phyloP scores from a whole-genome alignment of 2,329 filamentous ascomycete genomes.

The Epichloe baconii region DNA sequence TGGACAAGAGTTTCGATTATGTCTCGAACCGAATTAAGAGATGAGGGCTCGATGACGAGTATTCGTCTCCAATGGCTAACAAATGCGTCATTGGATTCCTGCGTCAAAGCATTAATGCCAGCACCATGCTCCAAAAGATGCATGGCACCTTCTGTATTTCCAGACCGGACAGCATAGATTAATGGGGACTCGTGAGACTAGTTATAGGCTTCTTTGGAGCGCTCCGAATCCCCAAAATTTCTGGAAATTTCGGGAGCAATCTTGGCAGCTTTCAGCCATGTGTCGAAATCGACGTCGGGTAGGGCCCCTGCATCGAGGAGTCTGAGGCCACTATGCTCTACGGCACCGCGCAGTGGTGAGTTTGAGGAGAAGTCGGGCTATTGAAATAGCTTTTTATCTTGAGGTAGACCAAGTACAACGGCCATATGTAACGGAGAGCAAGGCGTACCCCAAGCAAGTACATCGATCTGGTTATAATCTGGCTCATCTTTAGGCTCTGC shows the following conservation, averaged over 20 bases:
- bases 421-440: constrained; percentile 67
- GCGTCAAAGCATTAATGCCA: constrained; percentile 48
- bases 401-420: constrained; percentile 52
- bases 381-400: constrained; percentile 49
- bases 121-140: constrained; percentile 50
- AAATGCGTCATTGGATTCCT: constrained; percentile 22
- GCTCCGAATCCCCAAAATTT: constrained; percentile 27
- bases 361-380: constrained; percentile 28
- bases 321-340: too few relatives aligned
- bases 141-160: constrained; percentile 33
- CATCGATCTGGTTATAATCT: constrained; percentile 68
- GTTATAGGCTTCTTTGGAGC: constrained; percentile 36
- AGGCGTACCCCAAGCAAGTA: constrained; percentile 66
- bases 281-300: too few relatives aligned
- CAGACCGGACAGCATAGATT: constrained; percentile 40
- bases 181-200: constrained; percentile 48
- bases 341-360: too few relatives aligned
- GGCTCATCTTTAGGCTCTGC: constrained; percentile 49
- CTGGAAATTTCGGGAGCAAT: neutral
- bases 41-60: constrained; percentile 28
- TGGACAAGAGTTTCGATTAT: constrained; percentile 35
- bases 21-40: constrained; percentile 46
- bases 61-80: constrained; percentile 17
- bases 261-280: too few relatives aligned
- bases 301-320: too few relatives aligned